Base-by-base conservation (phyloP, 2,329 filamentous ascomycete genomes). In the Verruconis gallopava region DNA sequence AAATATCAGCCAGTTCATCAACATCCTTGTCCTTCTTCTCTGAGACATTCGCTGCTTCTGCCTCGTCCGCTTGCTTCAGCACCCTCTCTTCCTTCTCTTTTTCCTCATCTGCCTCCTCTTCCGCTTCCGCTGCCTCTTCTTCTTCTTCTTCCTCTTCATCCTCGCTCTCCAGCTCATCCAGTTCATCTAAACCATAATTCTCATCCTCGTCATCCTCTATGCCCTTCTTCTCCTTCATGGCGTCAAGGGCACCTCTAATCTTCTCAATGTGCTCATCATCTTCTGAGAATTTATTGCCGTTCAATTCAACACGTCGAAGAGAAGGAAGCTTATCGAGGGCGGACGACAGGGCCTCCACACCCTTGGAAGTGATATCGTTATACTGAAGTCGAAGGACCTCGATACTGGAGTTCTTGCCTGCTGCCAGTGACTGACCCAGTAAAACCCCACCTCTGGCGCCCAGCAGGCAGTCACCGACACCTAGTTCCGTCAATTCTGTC, bases 221-320 rank as follows among this genome's bases (percentile, higher is more conserved):
- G 14, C 56, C 54, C 40, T 58, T 57, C 42, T 58, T 57, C 57
- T 89, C 82, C 65, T 88, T 88, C 48, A 86, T 78, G 54, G 75
- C 72, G 45, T 85, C 79, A 19, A 95, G 68, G 40, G 60, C 47
- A 33, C 78, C 73, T 50, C 78, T 75, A 36, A 96, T 67, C 17
- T 68, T 69, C 46, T 75, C 63, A 33, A 95, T 71, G 20, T 75
- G 75, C 37, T 74, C 68, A 51, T 96, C 85, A 2, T 93, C 85
- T 60, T 95, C 88, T 5, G 73, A 68, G 53, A 98, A 94, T 57
- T 85, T 91, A 68, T 98, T 98, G 39, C 91, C 91, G 59, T 98
- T 96, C 50, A 98, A 67, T 64, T 96, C 91, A 38, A 98, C 75
- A 53, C 88, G 79, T 64, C 80, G 81, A 50, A 98, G 66, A 11